Percentiles rank a stretch among this genome's conserved stretches.
These are phyloP conservation scores for Paecilomyces dactylethromorphus DNA, from an alignment of 2,329 filamentous ascomycete species.

Conservation along the genomic window DNA sequence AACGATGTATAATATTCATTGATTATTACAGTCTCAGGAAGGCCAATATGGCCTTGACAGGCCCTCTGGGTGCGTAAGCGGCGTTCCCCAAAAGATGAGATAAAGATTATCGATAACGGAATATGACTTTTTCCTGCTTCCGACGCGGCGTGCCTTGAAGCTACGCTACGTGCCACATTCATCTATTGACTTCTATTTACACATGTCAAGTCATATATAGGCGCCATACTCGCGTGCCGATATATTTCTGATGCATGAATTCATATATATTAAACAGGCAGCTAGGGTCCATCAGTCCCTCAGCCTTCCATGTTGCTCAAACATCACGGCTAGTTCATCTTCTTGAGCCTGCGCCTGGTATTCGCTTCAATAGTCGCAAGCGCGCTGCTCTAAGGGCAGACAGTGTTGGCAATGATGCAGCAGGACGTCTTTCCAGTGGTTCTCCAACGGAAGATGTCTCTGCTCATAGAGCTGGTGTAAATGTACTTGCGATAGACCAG, in stretches of 20 bases:
- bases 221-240: neutral
- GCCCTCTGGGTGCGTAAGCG: neutral
- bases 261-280: conserved; percentile 69
- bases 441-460: conserved; percentile 22
- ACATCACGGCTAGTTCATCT: conserved; percentile 60
- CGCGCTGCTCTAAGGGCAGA: conserved; percentile 18
- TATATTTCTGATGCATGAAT: conserved; percentile 59
- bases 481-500: conserved; percentile 69
- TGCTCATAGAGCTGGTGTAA: conserved; percentile 74
- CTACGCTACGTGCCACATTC: neutral
- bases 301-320: conserved; percentile 59
- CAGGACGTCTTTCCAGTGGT: conserved; percentile 6
- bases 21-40: neutral
- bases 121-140: neutral
- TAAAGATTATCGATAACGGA: neutral
- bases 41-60: neutral
- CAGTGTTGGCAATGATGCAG: conserved; percentile 1
- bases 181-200: neutral
- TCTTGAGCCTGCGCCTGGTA: conserved; percentile 60
- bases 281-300: conserved; percentile 59
- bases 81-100: neutral
- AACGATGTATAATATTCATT: neutral
- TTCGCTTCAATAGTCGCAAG: conserved; percentile 63
- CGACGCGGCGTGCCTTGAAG: neutral
- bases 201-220: neutral